phyloP scores from a whole-genome alignment of 805 yeast genomes.

The Metschnikowia peoriensis region DNA sequence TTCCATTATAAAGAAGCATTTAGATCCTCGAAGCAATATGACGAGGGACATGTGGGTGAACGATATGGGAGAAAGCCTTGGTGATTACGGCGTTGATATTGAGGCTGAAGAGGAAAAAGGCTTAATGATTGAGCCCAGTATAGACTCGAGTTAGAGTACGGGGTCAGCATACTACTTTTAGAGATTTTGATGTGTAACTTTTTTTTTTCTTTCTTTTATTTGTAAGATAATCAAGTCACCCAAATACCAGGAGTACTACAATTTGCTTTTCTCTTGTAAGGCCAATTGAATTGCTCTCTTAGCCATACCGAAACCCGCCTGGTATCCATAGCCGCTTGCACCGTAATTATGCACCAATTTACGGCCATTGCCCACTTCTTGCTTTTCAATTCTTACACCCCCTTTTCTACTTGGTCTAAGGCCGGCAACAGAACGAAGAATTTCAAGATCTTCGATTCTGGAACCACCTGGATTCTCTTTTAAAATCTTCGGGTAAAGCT shows the following conservation, averaged over 20 bases:
- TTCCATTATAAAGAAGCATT: slow-evolving; percentile 27
- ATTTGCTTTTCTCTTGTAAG: neutral
- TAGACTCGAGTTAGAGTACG: neutral
- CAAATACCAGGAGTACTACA: neutral
- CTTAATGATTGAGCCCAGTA: neutral
- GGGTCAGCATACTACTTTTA: neutral
- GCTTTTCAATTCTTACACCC: slow-evolving; percentile 68
- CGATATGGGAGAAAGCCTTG: slow-evolving; percentile 77
- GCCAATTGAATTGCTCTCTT: slow-evolving; percentile 40
- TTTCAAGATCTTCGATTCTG: slow-evolving; percentile 42
- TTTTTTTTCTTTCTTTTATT: neutral
- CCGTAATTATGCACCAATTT: slow-evolving; percentile 70
- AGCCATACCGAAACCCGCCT: slow-evolving; percentile 64
- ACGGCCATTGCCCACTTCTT: slow-evolving; percentile 31
- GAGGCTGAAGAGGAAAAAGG: slow-evolving; percentile 50
- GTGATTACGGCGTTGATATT: slow-evolving; percentile 85
- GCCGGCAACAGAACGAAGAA: slow-evolving; percentile 68
- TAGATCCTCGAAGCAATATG: slow-evolving; percentile 38
- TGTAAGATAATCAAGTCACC: too few relatives aligned
- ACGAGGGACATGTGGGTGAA: slow-evolving; percentile 62
- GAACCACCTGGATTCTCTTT: slow-evolving; percentile 31
- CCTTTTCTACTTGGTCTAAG: slow-evolving; percentile 75
- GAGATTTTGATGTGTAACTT: neutral
- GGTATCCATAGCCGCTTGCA: slow-evolving; percentile 64
- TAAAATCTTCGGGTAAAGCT: slow-evolving; percentile 49